These are phyloP conservation scores for Trametes elegans DNA, from an alignment of 768 basidiomycete species.

Conservation along the genomic window DNA sequence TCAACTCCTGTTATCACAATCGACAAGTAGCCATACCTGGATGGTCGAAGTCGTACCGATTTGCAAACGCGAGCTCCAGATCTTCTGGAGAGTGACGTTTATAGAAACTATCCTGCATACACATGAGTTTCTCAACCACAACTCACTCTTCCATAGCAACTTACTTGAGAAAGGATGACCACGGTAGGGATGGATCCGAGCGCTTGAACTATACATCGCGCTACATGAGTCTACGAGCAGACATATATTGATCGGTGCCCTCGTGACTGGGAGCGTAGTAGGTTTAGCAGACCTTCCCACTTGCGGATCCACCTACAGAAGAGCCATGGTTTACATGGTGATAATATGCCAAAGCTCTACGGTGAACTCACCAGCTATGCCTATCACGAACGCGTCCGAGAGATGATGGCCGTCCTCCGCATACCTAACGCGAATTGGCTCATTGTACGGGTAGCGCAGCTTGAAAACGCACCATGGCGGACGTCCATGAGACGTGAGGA, in stretches of 20 bases:
- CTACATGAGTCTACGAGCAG: conserved; percentile 71
- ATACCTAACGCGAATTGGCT: conserved; percentile 52
- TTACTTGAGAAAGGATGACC: conserved; percentile 85
- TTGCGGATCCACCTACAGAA: conserved; percentile 77
- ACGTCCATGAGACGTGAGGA: conserved; percentile 81
- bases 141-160: neutral
- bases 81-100: conserved; percentile 77
- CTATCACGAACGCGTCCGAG: conserved; percentile 79
- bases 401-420: conserved; percentile 68
- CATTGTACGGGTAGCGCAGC: neutral
- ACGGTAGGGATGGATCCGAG: conserved; percentile 86
- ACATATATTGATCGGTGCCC: conserved; percentile 1
- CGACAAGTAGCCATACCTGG: conserved; percentile 47
- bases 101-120: conserved; percentile 87
- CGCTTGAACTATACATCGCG: conserved; percentile 73
- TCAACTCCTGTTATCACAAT: no score
- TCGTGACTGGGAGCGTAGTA: neutral
- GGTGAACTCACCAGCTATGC: conserved; percentile 66
- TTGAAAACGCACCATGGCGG: conserved; percentile 64
- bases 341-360: no score
- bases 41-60: conserved; percentile 83
- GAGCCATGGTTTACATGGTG: no score
- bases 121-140: neutral
- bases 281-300: conserved; percentile 64
- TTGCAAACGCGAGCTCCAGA: conserved; percentile 77